Conservation (phyloP, 2,329 filamentous ascomycete species). For the Mycosphaerelloides madeirae region DNA sequence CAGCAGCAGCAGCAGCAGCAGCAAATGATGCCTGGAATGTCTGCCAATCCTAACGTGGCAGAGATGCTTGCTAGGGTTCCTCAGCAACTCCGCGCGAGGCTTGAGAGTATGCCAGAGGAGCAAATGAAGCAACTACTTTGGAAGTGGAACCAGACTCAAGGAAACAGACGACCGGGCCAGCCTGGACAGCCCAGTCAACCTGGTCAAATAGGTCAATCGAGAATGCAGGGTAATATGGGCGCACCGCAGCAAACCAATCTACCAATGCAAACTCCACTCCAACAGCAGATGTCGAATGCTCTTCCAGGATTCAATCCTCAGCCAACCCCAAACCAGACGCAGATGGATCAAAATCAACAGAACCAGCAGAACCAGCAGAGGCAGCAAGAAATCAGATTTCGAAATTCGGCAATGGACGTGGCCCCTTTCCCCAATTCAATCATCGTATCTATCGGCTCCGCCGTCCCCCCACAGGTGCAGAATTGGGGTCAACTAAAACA, state of each 20-base stretch:
- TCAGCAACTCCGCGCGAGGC: slow-evolving; percentile 14
- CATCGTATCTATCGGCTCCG: slow-evolving; percentile 11
- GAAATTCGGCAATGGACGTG: slow-evolving; percentile 13
- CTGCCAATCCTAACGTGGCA: slow-evolving; percentile 1
- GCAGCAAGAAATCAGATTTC: slow-evolving; percentile 4
- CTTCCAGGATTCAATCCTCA: slow-evolving; percentile 21
- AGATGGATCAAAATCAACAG: slow-evolving; percentile 12
- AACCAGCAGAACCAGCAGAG: slow-evolving; percentile 11
- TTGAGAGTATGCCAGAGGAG: slow-evolving; percentile 13
- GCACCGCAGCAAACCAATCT: not conserved
- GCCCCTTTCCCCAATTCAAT: slow-evolving; percentile 16
- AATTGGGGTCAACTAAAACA: slow-evolving; percentile 56
- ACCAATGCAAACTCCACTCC: slow-evolving; percentile 9
- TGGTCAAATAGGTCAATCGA: slow-evolving; percentile 1
- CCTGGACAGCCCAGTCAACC: not conserved
- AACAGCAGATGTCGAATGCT: slow-evolving; percentile 17
- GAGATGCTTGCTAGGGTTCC: slow-evolving; percentile 13
- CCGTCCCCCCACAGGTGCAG: slow-evolving; percentile 47
- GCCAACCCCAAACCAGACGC: slow-evolving; percentile 14
- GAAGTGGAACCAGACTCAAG: not conserved
- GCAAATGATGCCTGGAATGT: not conserved
- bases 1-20: slow-evolving; percentile 31
- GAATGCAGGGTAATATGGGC: slow-evolving; percentile 5
- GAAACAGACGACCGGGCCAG: no score
- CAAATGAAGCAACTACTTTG: slow-evolving; percentile 7